Evolutionary conservation across 805 yeast genomes (phyloP), one percentile per base, ranked within the genome.

Genomic region (Ogataea sp.): DNA sequence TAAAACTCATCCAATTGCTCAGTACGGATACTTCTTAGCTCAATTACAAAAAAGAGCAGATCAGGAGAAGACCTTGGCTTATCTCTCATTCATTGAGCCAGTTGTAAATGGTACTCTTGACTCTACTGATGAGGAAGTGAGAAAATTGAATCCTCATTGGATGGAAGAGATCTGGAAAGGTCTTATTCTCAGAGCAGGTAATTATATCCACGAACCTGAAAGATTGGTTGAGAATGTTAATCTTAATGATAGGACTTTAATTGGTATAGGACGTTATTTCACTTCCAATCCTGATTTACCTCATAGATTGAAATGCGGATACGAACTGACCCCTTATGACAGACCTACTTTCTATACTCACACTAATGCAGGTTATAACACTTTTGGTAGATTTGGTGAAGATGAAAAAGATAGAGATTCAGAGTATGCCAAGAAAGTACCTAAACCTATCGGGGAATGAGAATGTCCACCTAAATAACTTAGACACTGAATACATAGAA

Each of bases 271-370:
- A 3, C 50, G 71, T 42, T 52, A 47, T 39, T 65, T 46, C 41
- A 58, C 55, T 16, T 51, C 69, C 1, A 67, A 65, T 39, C 71
- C 71, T 8, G 70, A 66, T 45, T 51, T 66, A 9, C 52, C 53
- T 3, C 16, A 46, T 6, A 53, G 66, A 39, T 47, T 66, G 20
- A 42, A 48, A 10, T 47, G 61, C 20, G 69, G 66, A 9, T 21
- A 15, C 14, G 44, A 45, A 15, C 53, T 65, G 41, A 57, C 53
- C n/a, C 51, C 47, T 6, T 67, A 67, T 39, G 53, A 60, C 33
- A 56, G 74, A 48, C 39, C 36, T 8, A 45, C 51, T 3, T 67
- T 67, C 46, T 69, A 68, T 47, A 24, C 68, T 48, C 25, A 42
- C n/a, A 45, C 37, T 30, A 53, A 60, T 34, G 53, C 53, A 41